Base-by-base conservation (phyloP, 2,329 filamentous ascomycete genomes). In the Monilinia vaccinii-corymbosi region DNA sequence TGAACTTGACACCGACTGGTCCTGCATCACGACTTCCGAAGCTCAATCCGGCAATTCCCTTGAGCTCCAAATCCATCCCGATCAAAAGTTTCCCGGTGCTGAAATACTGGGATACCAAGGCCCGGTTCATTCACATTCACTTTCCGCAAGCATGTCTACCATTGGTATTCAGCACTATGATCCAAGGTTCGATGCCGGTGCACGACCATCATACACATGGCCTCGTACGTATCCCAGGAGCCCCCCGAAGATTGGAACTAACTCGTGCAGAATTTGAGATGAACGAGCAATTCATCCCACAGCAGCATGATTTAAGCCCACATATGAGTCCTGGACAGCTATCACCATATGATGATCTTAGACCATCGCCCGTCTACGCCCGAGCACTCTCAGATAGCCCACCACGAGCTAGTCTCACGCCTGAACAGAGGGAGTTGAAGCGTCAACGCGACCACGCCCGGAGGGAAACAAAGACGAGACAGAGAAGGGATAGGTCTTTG, bases 381-480 rank as follows among this genome's bases (percentile, higher is more conserved):
- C 67, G 71, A 59, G 71, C 71, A 42, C 58, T 70, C 49, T 83
- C 82, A 44, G 79, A 78, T 25, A 86, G 83, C 72, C 82, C 83
- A 31, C 81, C 82, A 7, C 77, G 79, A 63, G 73, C 73, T 49
- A 75, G 74, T 42, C 75, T 85, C 68, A 82, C 81, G 7, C 74
- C 81, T 8, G 82, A 85, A 69, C 82, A 85, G 70, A 79, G 83
- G 63, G 82, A 84, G 67, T 70, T 85, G 46, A 85, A 83, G 73
- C 77, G 82, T 61, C 82, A 86, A 67, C 77, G 79, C 62, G 82
- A 85, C 65, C 80, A 80, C 65, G 79, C 76, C 48, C 79, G 84
- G 60, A 76, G 83, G 65, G 81, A 83, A 65, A 79, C 79, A 8
- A 86, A 85, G 42, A 71, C 80, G 18, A 78, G 82, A 61, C 74